Evolutionary conservation across 345 rosid genomes (phyloP), one percentile per base, ranked within the genome.

Genomic region (Lenwebbia sp.): DNA sequence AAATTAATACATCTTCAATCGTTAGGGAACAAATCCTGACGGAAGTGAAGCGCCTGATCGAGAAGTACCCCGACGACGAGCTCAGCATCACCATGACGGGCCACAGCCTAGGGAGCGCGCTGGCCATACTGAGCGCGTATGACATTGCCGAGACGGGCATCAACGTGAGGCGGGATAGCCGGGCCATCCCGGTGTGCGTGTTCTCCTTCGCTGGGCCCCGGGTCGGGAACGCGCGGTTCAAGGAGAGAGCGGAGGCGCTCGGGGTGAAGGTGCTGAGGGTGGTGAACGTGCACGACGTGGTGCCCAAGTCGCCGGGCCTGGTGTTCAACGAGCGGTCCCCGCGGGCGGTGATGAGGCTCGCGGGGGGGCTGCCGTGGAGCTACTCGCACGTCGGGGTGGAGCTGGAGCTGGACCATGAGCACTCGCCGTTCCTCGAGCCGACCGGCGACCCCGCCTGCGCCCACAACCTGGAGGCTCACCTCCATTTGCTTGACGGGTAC

Each of bases 401-500:
- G 92, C 83, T 96, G 86, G 89, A 87, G 25, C 75, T 96, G 23
- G 94, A 94, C 87, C 98, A 94, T 21, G 91, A 84, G 57, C 89
- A 90, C 84, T 96, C 99, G 21, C 98, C 98, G 6, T 96, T 94
- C 47, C 87, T 96, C 87, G 93, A 94, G 52, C 90, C 87, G 0
- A 90, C 92, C 23, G 88, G 54, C 1, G 96, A 95, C 82, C 92
- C 88, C 13, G 90, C 82, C 21, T 91, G 91, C 51, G 90, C 95
- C 5, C 99, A 96, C 88, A 93, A 96, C 86, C 90, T 96, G 84
- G 98, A 96, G 82, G 98, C 97, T 82, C 92, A 85, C 78, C 87
- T 96, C 89, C 99, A 96, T 86, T 86, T 96, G 76, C 93, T 95
- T 58, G 98, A 96, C 86, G 99, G 99, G 98, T 96, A 50, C 88